These are phyloP conservation scores for Chondrus crispus DNA, from an alignment of 23 red algal species.

Conservation along the genomic window DNA sequence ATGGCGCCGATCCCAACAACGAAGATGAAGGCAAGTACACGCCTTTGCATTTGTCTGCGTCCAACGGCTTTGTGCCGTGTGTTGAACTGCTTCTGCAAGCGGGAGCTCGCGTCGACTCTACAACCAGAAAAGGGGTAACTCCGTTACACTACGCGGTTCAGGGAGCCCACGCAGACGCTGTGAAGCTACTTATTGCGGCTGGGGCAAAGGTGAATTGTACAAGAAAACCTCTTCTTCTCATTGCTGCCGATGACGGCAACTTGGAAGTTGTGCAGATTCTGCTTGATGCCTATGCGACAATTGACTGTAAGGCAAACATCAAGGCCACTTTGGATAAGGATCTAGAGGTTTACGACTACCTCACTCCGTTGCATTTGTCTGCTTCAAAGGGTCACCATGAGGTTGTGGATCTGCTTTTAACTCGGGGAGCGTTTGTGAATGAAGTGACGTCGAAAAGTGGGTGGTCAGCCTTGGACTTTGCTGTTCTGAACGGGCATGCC, in stretches of 20 bases:
- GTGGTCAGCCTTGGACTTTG: slow-evolving; percentile 89
- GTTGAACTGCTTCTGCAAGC: slow-evolving; percentile 33
- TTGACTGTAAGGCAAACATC: slow-evolving; percentile 64
- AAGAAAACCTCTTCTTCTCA: slow-evolving; percentile 69
- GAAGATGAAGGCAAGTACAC: slow-evolving; percentile 76
- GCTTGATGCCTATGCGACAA: slow-evolving; percentile 56
- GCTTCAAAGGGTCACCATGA: slow-evolving; percentile 71
- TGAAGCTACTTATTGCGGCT: slow-evolving; percentile 57
- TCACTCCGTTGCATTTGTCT: slow-evolving; percentile 87
- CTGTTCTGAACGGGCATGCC: slow-evolving; percentile 78
- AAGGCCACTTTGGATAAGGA: slow-evolving; percentile 71
- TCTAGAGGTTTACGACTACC: slow-evolving; percentile 62
- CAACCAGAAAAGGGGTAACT: slow-evolving; percentile 62
- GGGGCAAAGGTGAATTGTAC: slow-evolving; percentile 60
- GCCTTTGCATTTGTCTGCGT: slow-evolving; percentile 61
- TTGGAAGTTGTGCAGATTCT: slow-evolving; percentile 59
- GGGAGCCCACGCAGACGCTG: slow-evolving; percentile 40
- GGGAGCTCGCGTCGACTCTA: slow-evolving; percentile 63
- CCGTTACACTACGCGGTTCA: slow-evolving; percentile 89
- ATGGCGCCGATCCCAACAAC: slow-evolving; percentile 62
- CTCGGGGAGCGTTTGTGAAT: slow-evolving; percentile 79
- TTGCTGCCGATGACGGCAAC: slow-evolving; percentile 83
- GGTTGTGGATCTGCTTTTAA: slow-evolving; percentile 71
- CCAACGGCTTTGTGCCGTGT: slow-evolving; percentile 26
- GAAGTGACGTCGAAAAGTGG: slow-evolving; percentile 58